Evolutionary conservation across 306 rosid genomes (phyloP), one percentile per base, ranked within the genome.

Genomic region (Spatholobus suberectus): DNA sequence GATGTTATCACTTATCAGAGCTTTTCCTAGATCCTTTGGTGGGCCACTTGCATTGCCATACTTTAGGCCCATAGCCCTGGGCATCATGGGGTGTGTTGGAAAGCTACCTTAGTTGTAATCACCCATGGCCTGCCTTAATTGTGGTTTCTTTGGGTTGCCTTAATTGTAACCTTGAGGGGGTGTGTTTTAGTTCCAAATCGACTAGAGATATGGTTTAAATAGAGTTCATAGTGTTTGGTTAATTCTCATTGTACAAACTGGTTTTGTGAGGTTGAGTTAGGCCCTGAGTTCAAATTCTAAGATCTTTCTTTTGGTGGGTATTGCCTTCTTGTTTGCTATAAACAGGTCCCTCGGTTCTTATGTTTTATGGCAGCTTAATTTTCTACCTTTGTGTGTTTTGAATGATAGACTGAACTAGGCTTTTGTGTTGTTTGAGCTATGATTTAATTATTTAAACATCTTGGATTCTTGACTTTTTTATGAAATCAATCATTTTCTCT

Each of bases 321-420:
- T 51, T 46, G 62, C 51, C n/a, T 32, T 59, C 75, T 57, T 49
- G 11, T 40, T 80, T 57, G 68, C 57, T 79, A 26, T 52, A 65
- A 40, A 43, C 14, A 40, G 35, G 70, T 24, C 66, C 44, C 46
- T 66, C 34, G 24, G 13, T 77, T 52, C 40, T 51, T 44, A 41
- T 41, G 8, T 37, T 85, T 15, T 9, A 40, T 88, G 67, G 68
- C 8, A 35, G 34, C 74, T 72, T 8, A 82, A 18, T 67, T 34
- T 62, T 66, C 26, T 51, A 10, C 26, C 41, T 20, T 23, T 51
- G 34, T 38, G 12, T 66, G 43, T 75, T 80, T 55, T 26, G 2
- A 44, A 52, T 54, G 70, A 73, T 46, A 62, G 21, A 89, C 87
- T 87, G 91, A 51, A 65, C 41, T 69, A 18, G 24, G 26, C 12